Conservation (phyloP, 495 filamentous ascomycete species). For the Neurospora sp. region DNA sequence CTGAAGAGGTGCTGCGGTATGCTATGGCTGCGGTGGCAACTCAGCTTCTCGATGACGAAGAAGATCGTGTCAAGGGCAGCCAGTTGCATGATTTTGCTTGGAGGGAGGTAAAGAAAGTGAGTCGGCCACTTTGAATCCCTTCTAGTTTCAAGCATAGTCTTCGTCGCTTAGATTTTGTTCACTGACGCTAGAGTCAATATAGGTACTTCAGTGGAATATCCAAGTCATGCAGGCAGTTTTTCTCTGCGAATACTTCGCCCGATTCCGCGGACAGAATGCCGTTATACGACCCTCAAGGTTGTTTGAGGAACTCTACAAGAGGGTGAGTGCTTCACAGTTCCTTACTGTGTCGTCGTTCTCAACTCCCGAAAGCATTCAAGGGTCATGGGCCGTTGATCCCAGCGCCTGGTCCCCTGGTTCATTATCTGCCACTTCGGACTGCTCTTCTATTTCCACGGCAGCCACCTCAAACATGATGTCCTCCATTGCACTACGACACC, state of each 20-base stretch:
- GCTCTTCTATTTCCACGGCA: conserved; percentile 20
- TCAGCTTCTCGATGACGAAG: conserved; percentile 32
- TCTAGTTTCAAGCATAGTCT: background rate
- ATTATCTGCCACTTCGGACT: conserved; percentile 21
- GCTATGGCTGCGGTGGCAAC: conserved; percentile 42
- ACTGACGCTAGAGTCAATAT: background rate
- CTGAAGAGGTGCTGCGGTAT: conserved; percentile 32
- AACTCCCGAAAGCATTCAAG: conserved; percentile 11
- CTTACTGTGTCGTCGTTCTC: conserved; percentile 19
- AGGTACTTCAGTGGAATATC: conserved; percentile 36
- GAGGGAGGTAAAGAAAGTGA: conserved; percentile 32
- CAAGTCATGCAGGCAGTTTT: conserved; percentile 46
- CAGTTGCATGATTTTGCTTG: conserved; percentile 36
- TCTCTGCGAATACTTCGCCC: conserved; percentile 43
- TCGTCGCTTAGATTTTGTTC: background rate
- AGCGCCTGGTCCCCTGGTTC: conserved; percentile 24
- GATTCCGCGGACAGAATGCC: conserved; percentile 41
- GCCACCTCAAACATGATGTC: conserved; percentile 13
- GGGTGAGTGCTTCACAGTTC: conserved; percentile 35
- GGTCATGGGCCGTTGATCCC: conserved; percentile 25
- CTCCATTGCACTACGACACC: conserved; percentile 11
- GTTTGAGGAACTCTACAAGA: conserved; percentile 42
- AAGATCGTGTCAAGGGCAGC: conserved; percentile 35
- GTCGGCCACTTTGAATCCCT: background rate
- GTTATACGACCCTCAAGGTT: conserved; percentile 31